A percentile compares a stretch with the other conserved stretches of the same genome.
Evolutionary conservation across 495 filamentous ascomycete genomes (phyloP).

Genomic region (Hypoxylon intermedium): DNA sequence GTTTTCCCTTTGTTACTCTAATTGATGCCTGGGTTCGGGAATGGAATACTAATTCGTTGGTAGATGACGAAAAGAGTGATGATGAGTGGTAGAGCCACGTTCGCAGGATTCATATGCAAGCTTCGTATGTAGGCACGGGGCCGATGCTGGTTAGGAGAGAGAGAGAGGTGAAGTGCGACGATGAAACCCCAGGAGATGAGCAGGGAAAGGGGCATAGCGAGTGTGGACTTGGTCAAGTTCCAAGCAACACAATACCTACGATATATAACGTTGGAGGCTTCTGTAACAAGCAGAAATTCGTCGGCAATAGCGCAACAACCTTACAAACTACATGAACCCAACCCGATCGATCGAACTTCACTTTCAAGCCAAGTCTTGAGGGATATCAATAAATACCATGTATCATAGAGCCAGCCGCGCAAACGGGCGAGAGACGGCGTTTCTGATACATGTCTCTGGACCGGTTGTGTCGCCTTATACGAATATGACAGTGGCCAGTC

Average conservation of each 20-base stretch:
- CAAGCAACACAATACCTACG: too few species aligned
- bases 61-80: constrained; percentile 81
- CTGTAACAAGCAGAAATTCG: too few species aligned
- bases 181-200: too few species aligned
- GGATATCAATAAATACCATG: constrained; percentile 2
- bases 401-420: constrained; percentile 21
- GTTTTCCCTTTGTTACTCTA: constrained; percentile 45
- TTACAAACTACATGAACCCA: background rate
- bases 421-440: constrained; percentile 6
- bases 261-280: too few species aligned
- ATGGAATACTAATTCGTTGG: constrained; percentile 39
- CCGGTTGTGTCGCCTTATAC: constrained; percentile 1
- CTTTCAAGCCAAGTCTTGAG: constrained; percentile 7
- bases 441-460: background rate
- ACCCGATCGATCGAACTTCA: background rate
- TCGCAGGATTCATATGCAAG: constrained; percentile 13
- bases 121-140: background rate
- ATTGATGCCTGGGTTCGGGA: constrained; percentile 9
- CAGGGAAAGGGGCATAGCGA: too few species aligned
- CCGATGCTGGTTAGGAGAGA: background rate
- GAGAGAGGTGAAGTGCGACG: background rate
- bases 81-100: constrained; percentile 70
- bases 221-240: too few species aligned
- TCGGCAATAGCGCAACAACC: background rate
- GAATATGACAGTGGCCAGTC: background rate